These are phyloP conservation scores for Naganishia kalamii DNA, from an alignment of 768 basidiomycete species.

Conservation along the genomic window DNA sequence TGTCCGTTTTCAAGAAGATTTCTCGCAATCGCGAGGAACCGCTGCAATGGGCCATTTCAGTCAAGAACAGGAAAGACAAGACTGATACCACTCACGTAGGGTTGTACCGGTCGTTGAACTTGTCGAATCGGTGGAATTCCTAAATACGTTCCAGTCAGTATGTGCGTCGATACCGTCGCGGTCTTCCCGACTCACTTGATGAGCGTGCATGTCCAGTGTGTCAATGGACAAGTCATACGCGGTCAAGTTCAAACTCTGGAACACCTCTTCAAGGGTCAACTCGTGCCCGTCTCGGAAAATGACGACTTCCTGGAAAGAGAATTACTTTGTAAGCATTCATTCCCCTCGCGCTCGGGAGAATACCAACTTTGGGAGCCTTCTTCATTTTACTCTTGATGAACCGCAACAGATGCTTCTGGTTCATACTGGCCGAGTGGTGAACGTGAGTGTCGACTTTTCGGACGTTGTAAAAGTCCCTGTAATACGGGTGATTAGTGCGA, in stretches of 20 bases:
- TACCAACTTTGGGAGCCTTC: conserved; percentile 39
- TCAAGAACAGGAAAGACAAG: conserved; percentile 11
- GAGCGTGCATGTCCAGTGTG: conserved; percentile 98
- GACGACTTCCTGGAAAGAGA: conserved; percentile 68
- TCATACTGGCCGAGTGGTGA: conserved; percentile 98
- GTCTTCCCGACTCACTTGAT: conserved; percentile 55
- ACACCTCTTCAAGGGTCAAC: conserved; percentile 82
- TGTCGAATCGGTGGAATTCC: conserved; percentile 96
- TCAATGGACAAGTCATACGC: conserved; percentile 98
- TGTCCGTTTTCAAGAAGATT: conserved; percentile 97
- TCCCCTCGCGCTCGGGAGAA: too few relatives aligned
- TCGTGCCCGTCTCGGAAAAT: conserved; percentile 88
- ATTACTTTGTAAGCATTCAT: too few relatives aligned
- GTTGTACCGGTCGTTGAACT: conserved; percentile 96
- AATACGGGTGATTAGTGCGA: neutral
- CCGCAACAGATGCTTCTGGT: conserved; percentile 94
- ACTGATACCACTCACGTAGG: conserved; percentile 51
- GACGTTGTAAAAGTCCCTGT: conserved; percentile 96
- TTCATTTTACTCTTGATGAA: conserved; percentile 78
- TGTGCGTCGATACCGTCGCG: neutral
- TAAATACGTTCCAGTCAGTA: conserved; percentile 37
- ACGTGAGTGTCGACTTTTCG: conserved; percentile 99
- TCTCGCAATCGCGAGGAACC: conserved; percentile 90
- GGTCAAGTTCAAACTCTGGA: conserved; percentile 84
- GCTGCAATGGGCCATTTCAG: conserved; percentile 38